These are phyloP conservation scores for Flaveria ramosissima DNA, from an alignment of 129 eudicot genomes.

Conservation along the genomic window DNA sequence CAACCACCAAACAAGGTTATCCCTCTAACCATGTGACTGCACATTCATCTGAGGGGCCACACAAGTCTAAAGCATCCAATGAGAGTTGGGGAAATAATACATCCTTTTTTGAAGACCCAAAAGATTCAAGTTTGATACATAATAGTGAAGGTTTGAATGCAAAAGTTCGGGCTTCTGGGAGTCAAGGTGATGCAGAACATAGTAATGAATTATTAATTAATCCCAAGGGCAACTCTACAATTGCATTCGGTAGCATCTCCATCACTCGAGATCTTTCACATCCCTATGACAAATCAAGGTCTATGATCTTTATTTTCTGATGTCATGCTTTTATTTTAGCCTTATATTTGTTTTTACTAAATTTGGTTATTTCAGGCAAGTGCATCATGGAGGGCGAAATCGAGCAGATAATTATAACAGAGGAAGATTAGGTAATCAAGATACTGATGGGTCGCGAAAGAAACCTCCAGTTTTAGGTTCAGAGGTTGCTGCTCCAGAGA, in stretches of 20 bases:
- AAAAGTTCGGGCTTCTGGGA: slow-evolving; percentile 70
- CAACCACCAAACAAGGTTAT: slow-evolving; percentile 21
- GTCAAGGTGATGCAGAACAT: slow-evolving; percentile 46
- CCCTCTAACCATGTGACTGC: slow-evolving; percentile 13
- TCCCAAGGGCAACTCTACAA: slow-evolving; percentile 30
- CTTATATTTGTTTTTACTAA: slow-evolving; percentile 13
- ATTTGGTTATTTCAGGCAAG: slow-evolving; percentile 49
- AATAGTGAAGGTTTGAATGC: slow-evolving; percentile 81
- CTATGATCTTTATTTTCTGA: slow-evolving; percentile 24
- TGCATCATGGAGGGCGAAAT: slow-evolving; percentile 27
- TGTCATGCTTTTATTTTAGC: not conserved
- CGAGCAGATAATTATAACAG: slow-evolving; percentile 49
- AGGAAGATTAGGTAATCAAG: slow-evolving; percentile 57
- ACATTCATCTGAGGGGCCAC: slow-evolving; percentile 40
- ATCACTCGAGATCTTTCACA: slow-evolving; percentile 36
- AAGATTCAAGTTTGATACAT: slow-evolving; percentile 64
- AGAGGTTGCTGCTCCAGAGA: slow-evolving; percentile 33
- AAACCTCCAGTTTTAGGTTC: slow-evolving; percentile 44
- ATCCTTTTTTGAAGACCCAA: slow-evolving; percentile 26
- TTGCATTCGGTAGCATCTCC: slow-evolving; percentile 39
- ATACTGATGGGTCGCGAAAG: slow-evolving; percentile 66
- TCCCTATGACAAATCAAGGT: slow-evolving; percentile 49
- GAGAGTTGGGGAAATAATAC: slow-evolving; percentile 36
- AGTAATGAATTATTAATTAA: slow-evolving; percentile 34
- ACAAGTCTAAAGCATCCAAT: slow-evolving; percentile 30